Percentiles rank a stretch among this genome's conserved stretches.
These are phyloP conservation scores for Penicillium sp. DNA, from an alignment of 2,329 filamentous ascomycete genomes.

Conservation along the genomic window DNA sequence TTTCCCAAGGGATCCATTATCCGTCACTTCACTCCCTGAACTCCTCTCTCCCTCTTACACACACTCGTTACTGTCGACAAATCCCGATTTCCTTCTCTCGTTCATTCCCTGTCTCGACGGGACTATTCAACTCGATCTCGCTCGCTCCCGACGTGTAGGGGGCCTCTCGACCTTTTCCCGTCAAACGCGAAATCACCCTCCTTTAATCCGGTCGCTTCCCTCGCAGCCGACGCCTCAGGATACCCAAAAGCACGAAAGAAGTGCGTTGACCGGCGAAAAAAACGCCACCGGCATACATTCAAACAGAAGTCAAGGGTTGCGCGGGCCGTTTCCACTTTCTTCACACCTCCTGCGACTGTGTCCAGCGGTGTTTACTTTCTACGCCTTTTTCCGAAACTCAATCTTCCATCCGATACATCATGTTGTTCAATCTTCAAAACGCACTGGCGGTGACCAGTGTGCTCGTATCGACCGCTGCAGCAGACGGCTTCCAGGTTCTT, in stretches of 20 bases:
- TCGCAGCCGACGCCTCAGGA: neutral
- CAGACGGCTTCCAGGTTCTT: conserved; percentile 21
- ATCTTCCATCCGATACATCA: conserved; percentile 21
- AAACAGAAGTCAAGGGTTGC: conserved; percentile 34
- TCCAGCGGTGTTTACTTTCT: conserved; percentile 20
- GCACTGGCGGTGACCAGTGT: conserved; percentile 28
- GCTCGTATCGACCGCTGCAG: conserved; percentile 25
- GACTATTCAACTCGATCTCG: neutral
- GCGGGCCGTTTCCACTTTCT: conserved; percentile 40
- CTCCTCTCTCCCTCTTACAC: conserved; percentile 12
- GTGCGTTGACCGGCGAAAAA: conserved; percentile 2
- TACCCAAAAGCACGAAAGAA: conserved; percentile 2
- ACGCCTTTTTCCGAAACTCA: conserved; percentile 5
- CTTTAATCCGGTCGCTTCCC: neutral
- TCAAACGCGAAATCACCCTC: conserved; percentile 10
- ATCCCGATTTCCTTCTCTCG: conserved; percentile 5
- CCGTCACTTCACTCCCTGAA: conserved; percentile 16
- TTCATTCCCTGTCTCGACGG: neutral
- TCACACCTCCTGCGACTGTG: conserved; percentile 22
- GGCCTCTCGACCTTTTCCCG: neutral
- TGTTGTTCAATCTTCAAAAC: conserved; percentile 28
- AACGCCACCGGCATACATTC: conserved; percentile 7
- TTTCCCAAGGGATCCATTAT: conserved; percentile 13
- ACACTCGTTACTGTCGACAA: conserved; percentile 15
- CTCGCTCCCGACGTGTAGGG: conserved; percentile 1